These are phyloP conservation scores for Torrubiella hemipterigena DNA, from an alignment of 2,329 filamentous ascomycete species.

Conservation along the genomic window DNA sequence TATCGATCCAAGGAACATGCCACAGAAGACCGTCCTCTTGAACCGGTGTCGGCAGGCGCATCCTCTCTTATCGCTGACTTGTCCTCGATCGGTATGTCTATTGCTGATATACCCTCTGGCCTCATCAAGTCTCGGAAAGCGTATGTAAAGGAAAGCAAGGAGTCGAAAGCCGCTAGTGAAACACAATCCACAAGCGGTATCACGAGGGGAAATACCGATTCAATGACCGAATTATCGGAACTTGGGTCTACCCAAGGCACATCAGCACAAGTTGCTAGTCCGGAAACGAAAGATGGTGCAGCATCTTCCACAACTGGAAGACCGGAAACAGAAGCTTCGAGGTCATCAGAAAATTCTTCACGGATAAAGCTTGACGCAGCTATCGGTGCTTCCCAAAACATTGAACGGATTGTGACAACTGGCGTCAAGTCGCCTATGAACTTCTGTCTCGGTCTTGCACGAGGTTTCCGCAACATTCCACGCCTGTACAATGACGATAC, in stretches of 20 bases:
- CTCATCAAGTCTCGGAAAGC: slow-evolving; percentile 31
- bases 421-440: slow-evolving; percentile 74
- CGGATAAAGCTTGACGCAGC: slow-evolving; percentile 44
- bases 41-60: slow-evolving; percentile 67
- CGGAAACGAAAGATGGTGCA: neutral
- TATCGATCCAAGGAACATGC: slow-evolving; percentile 53
- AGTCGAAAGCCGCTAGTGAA: neutral
- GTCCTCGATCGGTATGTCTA: slow-evolving; percentile 66
- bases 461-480: slow-evolving; percentile 81
- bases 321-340: neutral
- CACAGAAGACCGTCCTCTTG: slow-evolving; percentile 65
- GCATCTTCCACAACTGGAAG: neutral
- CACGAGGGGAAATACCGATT: neutral
- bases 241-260: neutral
- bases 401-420: slow-evolving; percentile 62
- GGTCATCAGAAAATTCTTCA: slow-evolving; percentile 10
- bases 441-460: slow-evolving; percentile 68
- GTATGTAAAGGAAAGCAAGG: slow-evolving; percentile 8
- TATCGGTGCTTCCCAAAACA: slow-evolving; percentile 52
- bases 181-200: slow-evolving; percentile 1
- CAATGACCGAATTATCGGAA: neutral
- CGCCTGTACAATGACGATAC: slow-evolving; percentile 76
- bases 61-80: slow-evolving; percentile 74
- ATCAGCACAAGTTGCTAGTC: neutral
- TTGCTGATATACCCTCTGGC: slow-evolving; percentile 59